A percentile compares a stretch with the other conserved stretches of the same genome.
phyloP scores from a whole-genome alignment of 805 yeast genomes.

The Candida takata region DNA sequence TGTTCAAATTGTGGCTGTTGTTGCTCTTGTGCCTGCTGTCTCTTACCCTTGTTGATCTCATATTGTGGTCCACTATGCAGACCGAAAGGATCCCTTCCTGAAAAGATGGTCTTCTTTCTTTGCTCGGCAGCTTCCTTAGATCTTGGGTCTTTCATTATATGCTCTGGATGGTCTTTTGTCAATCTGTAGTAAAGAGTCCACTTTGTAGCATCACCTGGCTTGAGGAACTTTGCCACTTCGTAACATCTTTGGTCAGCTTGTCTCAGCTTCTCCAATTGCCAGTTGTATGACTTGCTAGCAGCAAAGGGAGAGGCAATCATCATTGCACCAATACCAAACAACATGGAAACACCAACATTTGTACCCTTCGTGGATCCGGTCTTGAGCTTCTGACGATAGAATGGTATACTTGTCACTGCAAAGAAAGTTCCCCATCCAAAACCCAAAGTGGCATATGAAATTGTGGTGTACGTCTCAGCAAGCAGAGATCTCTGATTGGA shows the following conservation, averaged over 20 bases:
- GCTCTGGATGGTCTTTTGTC: conserved; percentile 44
- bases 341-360: conserved; percentile 33
- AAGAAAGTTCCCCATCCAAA: conserved; percentile 37
- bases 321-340: conserved; percentile 36
- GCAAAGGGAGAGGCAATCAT: conserved; percentile 27
- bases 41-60: conserved; percentile 13
- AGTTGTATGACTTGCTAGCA: conserved; percentile 26
- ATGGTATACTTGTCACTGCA: conserved; percentile 37
- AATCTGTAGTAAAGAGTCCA: conserved; percentile 49
- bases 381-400: conserved; percentile 27
- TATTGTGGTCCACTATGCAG: conserved; percentile 29
- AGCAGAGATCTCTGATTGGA: conserved; percentile 36
- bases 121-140: conserved; percentile 25
- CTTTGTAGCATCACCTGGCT: conserved; percentile 28
- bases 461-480: conserved; percentile 30
- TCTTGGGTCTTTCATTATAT: conserved; percentile 51
- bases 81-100: conserved; percentile 33
- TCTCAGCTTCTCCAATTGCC: conserved; percentile 26
- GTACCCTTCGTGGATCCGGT: conserved; percentile 31
- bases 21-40: not conserved
- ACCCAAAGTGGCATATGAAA: conserved; percentile 28
- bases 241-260: conserved; percentile 28
- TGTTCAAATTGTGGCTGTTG: not conserved
- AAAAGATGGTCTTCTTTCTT: conserved; percentile 22
- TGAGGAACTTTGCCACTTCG: conserved; percentile 23